Percentiles rank a stretch among this genome's conserved stretches.
Conservation (phyloP, 768 basidiomycete genomes). For the Goffeauzyma gilvescens region DNA sequence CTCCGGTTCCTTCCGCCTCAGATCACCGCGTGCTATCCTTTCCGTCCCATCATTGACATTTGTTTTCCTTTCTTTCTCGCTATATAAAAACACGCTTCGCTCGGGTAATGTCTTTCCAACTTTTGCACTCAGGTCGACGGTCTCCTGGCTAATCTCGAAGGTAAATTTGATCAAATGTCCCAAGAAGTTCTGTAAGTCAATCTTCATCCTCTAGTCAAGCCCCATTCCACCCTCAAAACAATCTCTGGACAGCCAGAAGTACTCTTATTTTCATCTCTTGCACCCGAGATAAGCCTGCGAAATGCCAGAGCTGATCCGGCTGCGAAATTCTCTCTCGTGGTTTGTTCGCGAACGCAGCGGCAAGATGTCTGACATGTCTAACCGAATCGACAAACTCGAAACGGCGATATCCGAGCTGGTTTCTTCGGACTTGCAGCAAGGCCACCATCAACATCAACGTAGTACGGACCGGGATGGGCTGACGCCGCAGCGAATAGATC, state of each 20-base stretch:
- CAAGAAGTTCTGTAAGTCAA: constrained; percentile 53
- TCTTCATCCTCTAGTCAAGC: constrained; percentile 39
- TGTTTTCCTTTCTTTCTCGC: constrained; percentile 1
- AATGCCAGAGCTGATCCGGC: background rate
- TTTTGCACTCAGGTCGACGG: constrained; percentile 89
- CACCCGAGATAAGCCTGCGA: too few species aligned
- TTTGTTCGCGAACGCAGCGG: background rate
- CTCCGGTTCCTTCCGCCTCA: too few species aligned
- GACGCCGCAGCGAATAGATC: too few species aligned
- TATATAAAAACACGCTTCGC: too few species aligned
- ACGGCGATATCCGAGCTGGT: constrained; percentile 83
- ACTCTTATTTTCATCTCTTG: background rate
- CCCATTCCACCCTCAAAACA: constrained; percentile 4
- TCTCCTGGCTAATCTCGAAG: constrained; percentile 67
- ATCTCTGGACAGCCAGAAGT: constrained; percentile 10
- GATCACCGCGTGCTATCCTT: too few species aligned
- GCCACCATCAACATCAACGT: background rate
- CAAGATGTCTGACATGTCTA: constrained; percentile 80
- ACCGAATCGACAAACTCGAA: constrained; percentile 72
- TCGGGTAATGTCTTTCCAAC: too few species aligned
- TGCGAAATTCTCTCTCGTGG: background rate
- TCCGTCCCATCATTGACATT: too few species aligned
- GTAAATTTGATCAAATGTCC: constrained; percentile 85
- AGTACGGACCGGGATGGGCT: too few species aligned
- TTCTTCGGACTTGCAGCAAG: constrained; percentile 40